phyloP scores from a whole-genome alignment of 2,329 filamentous ascomycete genomes.

The Exophiala calicioides region DNA sequence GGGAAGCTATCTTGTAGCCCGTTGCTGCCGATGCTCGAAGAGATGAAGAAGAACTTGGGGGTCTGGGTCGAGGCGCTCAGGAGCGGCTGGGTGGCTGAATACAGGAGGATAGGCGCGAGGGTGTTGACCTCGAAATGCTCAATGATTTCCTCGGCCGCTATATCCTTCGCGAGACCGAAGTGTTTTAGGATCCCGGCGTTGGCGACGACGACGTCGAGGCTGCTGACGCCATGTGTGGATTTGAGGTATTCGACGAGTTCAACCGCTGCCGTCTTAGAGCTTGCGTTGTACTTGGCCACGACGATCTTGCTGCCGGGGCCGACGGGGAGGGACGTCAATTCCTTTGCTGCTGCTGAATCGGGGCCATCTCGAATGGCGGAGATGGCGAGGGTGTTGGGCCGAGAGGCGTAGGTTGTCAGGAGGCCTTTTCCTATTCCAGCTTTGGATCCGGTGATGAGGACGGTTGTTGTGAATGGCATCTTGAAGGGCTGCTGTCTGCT shows the following conservation, averaged over 20 bases:
- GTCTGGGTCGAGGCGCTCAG: conserved; percentile 31
- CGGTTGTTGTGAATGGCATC: conserved; percentile 19
- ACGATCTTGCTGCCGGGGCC: conserved; percentile 41
- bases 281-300: conserved; percentile 44
- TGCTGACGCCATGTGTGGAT: conserved; percentile 36
- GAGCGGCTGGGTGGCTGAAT: conserved; percentile 41
- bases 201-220: conserved; percentile 53
- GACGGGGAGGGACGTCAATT: conserved; percentile 39
- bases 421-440: conserved; percentile 25
- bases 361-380: conserved; percentile 27
- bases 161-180: conserved; percentile 37
- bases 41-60: conserved; percentile 42
- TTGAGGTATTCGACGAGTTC: conserved; percentile 36
- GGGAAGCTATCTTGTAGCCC: conserved; percentile 30
- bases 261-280: conserved; percentile 36
- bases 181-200: conserved; percentile 49
- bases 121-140: conserved; percentile 48
- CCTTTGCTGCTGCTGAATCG: conserved; percentile 12
- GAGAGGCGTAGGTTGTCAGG: conserved; percentile 20
- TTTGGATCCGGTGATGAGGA: conserved; percentile 22
- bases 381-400: conserved; percentile 21
- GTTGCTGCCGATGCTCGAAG: conserved; percentile 41
- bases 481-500: not conserved
- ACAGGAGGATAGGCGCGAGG: conserved; percentile 35
- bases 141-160: conserved; percentile 40